Conservation (phyloP, 2,329 filamentous ascomycete species). For the Ceratocystis ficicola region DNA sequence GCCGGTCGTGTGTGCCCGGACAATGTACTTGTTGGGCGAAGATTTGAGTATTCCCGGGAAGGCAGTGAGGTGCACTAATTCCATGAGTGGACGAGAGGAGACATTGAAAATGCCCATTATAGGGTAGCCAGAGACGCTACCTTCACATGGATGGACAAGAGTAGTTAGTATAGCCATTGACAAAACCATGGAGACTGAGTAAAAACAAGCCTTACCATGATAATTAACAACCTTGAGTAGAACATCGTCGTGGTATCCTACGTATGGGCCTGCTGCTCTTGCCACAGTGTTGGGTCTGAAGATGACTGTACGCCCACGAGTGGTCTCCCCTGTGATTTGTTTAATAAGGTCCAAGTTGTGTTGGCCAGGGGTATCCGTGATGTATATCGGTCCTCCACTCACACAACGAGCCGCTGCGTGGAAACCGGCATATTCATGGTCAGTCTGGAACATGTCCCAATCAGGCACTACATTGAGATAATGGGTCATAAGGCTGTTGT, state of each 20-base stretch:
- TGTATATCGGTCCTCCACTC: conserved; percentile 83
- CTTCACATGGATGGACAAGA: conserved; percentile 25
- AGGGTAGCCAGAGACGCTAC: conserved; percentile 54
- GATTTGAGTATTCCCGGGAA: conserved; percentile 55
- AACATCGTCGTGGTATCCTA: conserved; percentile 57
- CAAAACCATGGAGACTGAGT: neutral
- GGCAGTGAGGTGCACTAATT: conserved; percentile 55
- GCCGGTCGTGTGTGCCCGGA: conserved; percentile 60
- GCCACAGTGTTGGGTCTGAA: conserved; percentile 67
- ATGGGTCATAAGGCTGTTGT: conserved; percentile 71
- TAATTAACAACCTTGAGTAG: conserved; percentile 71
- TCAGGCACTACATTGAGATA: conserved; percentile 81
- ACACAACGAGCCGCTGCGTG: conserved; percentile 85
- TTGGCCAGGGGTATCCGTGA: conserved; percentile 77
- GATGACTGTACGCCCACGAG: conserved; percentile 61
- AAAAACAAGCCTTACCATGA: conserved; percentile 41
- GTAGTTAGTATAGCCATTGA: neutral
- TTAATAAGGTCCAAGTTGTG: conserved; percentile 64
- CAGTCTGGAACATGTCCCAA: conserved; percentile 59
- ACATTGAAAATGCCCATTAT: conserved; percentile 82
- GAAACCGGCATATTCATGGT: conserved; percentile 59
- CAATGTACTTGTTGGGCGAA: conserved; percentile 47
- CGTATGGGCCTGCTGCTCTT: conserved; percentile 60
- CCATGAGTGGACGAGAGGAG: conserved; percentile 46
- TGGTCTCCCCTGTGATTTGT: conserved; percentile 68